A percentile compares a stretch with the other conserved stretches of the same genome.
These are phyloP conservation scores for Nothopassalora personata DNA, from an alignment of 2,329 filamentous ascomycete species.

Conservation along the genomic window DNA sequence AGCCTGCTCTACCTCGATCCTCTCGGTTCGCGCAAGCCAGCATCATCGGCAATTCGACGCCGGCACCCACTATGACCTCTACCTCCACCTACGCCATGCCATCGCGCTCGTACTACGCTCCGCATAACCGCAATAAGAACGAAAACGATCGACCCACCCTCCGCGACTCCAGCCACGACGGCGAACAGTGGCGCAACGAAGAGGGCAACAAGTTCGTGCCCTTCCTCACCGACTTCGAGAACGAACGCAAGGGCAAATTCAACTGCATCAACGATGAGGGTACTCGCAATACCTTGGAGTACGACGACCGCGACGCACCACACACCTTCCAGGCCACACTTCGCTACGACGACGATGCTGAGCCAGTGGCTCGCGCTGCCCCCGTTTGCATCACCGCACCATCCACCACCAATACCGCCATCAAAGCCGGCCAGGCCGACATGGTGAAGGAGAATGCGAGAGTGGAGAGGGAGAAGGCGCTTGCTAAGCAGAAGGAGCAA, in stretches of 20 bases:
- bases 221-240: neutral
- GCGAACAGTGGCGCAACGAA: neutral
- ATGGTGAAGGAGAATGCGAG: too few species aligned
- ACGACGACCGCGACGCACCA: neutral
- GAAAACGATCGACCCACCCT: neutral
- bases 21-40: neutral
- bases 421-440: neutral
- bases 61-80: neutral
- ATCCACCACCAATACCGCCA: neutral
- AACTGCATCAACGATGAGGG: neutral
- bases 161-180: neutral
- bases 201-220: neutral
- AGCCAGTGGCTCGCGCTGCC: neutral
- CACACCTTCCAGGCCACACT: neutral
- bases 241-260: neutral
- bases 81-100: neutral
- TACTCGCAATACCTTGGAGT: neutral
- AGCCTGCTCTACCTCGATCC: neutral
- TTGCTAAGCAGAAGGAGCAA: neutral
- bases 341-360: neutral
- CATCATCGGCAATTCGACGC: neutral
- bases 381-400: neutral
- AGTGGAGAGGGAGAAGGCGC: neutral
- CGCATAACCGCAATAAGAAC: neutral
- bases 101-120: neutral